A percentile compares a stretch with the other conserved stretches of the same genome.
Evolutionary conservation across 495 filamentous ascomycete species (phyloP).

Genomic region (Halenospora varia): DNA sequence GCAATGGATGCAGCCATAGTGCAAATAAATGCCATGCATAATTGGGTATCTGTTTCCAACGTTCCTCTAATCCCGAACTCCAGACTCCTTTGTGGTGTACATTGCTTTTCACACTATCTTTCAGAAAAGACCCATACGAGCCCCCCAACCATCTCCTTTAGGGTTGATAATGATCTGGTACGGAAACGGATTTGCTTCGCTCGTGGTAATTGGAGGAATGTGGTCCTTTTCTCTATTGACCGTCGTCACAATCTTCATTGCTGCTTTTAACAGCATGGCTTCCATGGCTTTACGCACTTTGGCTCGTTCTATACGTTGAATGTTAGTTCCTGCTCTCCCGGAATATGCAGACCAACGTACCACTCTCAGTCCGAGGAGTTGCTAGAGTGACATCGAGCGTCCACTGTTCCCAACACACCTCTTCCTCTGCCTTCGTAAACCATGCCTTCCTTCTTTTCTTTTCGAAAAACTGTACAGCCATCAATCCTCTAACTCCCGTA

Average conservation of each 20-base stretch:
- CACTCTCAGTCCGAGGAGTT: constrained; percentile 81
- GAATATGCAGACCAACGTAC: constrained; percentile 42
- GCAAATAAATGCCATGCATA: constrained; percentile 13
- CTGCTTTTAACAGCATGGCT: constrained; percentile 75
- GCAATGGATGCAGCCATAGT: background rate
- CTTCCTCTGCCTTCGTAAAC: constrained; percentile 76
- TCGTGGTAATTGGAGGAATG: constrained; percentile 94
- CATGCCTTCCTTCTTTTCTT: constrained; percentile 80
- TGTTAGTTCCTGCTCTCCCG: background rate
- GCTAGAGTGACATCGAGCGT: constrained; percentile 86
- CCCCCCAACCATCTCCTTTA: constrained; percentile 72
- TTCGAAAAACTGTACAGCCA: constrained; percentile 93
- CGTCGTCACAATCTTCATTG: constrained; percentile 79
- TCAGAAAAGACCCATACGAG: constrained; percentile 25
- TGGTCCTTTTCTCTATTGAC: constrained; percentile 91
- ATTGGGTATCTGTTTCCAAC: constrained; percentile 21
- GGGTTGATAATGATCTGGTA: constrained; percentile 88
- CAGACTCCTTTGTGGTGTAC: constrained; percentile 12
- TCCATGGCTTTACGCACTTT: constrained; percentile 88
- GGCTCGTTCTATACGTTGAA: constrained; percentile 56
- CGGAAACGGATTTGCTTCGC: constrained; percentile 89
- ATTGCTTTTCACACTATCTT: background rate
- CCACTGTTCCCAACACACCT: constrained; percentile 97
- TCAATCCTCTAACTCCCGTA: constrained; percentile 65
- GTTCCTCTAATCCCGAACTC: constrained; percentile 13